Evolutionary conservation across 345 rosid species (phyloP).

Genomic region (Camelina hispida): DNA sequence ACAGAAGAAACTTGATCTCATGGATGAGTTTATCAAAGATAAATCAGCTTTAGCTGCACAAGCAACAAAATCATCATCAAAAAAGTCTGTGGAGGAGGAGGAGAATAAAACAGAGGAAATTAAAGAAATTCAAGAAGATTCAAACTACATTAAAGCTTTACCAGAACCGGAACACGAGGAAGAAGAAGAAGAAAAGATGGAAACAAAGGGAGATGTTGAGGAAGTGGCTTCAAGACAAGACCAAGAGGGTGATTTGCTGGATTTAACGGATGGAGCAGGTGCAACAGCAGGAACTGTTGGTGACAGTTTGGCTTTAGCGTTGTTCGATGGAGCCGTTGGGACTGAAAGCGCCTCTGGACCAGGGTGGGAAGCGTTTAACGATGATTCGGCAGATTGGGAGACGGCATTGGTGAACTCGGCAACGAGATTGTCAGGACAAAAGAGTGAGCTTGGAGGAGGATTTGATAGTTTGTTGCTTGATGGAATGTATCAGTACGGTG

Average conservation of each 20-base stretch:
- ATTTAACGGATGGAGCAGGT: slow-evolving; percentile 49
- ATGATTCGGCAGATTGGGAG: slow-evolving; percentile 71
- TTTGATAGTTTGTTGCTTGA: slow-evolving; percentile 46
- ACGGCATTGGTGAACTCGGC: slow-evolving; percentile 66
- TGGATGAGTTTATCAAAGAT: slow-evolving; percentile 81
- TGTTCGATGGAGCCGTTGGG: slow-evolving; percentile 55
- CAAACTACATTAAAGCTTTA: slow-evolving; percentile 56
- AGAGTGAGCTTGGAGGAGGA: slow-evolving; percentile 45
- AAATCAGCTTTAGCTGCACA: slow-evolving; percentile 58
- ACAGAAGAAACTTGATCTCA: slow-evolving; percentile 73
- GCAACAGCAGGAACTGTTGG: slow-evolving; percentile 38
- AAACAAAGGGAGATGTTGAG: slow-evolving; percentile 17
- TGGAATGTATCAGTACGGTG: slow-evolving; percentile 49
- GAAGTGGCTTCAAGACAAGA: slow-evolving; percentile 30
- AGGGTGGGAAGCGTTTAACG: slow-evolving; percentile 66
- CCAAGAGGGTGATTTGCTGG: slow-evolving; percentile 64
- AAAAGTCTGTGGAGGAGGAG: slow-evolving; percentile 5
- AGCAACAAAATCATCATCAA: slow-evolving; percentile 25
- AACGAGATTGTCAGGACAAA: slow-evolving; percentile 50
- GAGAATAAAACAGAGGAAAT: slow-evolving; percentile 31
- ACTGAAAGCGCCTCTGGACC: slow-evolving; percentile 36
- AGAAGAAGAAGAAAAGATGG: slow-evolving; percentile 30
- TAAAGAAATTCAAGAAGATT: slow-evolving; percentile 47
- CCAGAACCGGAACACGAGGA: slow-evolving; percentile 52
- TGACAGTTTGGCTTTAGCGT: slow-evolving; percentile 57